Conservation (phyloP, 495 filamentous ascomycete genomes). For the Penicillium crystallinum region DNA sequence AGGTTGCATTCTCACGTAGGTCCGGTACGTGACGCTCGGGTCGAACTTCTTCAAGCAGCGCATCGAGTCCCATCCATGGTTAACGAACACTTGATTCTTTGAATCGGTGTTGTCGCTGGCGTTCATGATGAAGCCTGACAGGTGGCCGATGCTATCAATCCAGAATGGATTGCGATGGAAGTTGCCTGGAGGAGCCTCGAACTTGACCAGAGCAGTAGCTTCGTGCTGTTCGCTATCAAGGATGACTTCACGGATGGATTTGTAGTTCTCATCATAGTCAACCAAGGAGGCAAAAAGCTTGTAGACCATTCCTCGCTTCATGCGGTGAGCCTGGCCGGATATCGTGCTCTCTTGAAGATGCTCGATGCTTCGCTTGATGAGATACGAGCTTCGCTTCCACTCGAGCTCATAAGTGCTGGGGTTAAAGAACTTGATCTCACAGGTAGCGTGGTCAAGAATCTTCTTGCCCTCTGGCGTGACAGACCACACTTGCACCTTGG, state of each 20-base stretch:
- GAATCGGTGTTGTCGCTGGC: slow-evolving; percentile 68
- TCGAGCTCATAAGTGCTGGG: slow-evolving; percentile 24
- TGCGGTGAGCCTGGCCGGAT: slow-evolving; percentile 48
- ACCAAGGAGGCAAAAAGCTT: slow-evolving; percentile 69
- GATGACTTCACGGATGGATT: slow-evolving; percentile 70
- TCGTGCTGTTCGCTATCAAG: slow-evolving; percentile 67
- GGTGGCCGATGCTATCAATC: slow-evolving; percentile 60
- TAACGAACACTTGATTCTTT: slow-evolving; percentile 66
- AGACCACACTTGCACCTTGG: slow-evolving; percentile 36
- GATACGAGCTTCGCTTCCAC: slow-evolving; percentile 44
- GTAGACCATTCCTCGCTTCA: slow-evolving; percentile 70
- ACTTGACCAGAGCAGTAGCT: slow-evolving; percentile 63
- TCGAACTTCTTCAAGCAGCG: slow-evolving; percentile 61
- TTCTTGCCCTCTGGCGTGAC: slow-evolving; percentile 43
- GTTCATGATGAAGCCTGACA: slow-evolving; percentile 77
- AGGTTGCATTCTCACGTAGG: slow-evolving; percentile 63
- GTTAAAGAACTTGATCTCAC: slow-evolving; percentile 41
- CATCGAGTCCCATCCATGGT: slow-evolving; percentile 72
- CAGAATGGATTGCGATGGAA: slow-evolving; percentile 66
- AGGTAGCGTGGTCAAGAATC: slow-evolving; percentile 46
- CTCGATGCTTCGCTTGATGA: slow-evolving; percentile 46
- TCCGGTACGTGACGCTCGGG: slow-evolving; percentile 60
- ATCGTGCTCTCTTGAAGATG: slow-evolving; percentile 45
- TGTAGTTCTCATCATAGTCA: slow-evolving; percentile 62
- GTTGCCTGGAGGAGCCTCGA: slow-evolving; percentile 58